A percentile compares a stretch with the other conserved stretches of the same genome.
Evolutionary conservation across 2,329 filamentous ascomycete genomes (phyloP).

Genomic region (Curvularia hawaiiensis): DNA sequence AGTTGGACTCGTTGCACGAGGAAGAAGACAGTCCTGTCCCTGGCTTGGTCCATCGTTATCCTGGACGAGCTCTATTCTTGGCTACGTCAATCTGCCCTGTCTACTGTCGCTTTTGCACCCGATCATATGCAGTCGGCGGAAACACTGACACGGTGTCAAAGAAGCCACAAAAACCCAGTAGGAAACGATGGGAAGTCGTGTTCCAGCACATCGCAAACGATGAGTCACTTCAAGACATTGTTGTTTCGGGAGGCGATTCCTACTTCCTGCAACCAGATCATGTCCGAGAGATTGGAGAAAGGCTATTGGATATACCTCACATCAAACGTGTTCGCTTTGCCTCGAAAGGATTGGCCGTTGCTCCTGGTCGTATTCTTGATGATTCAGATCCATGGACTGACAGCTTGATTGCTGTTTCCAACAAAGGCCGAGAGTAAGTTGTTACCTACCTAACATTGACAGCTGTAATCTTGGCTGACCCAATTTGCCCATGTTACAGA

Average conservation of each 20-base stretch:
- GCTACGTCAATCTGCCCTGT: slow-evolving; percentile 66
- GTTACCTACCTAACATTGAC: too few relatives aligned
- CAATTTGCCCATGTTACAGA: not conserved
- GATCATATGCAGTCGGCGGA: slow-evolving; percentile 63
- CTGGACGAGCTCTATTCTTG: slow-evolving; percentile 66
- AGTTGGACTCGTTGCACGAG: slow-evolving; percentile 65
- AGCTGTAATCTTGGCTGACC: not conserved
- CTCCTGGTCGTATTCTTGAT: slow-evolving; percentile 62
- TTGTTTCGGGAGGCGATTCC: slow-evolving; percentile 67
- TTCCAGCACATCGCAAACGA: slow-evolving; percentile 61
- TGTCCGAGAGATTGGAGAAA: slow-evolving; percentile 59
- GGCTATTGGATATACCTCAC: slow-evolving; percentile 61
- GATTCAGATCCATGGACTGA: slow-evolving; percentile 59
- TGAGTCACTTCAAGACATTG: slow-evolving; percentile 61
- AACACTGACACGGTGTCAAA: slow-evolving; percentile 58
- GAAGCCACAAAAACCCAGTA: slow-evolving; percentile 38
- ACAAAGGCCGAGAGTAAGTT: slow-evolving; percentile 52
- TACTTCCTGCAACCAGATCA: slow-evolving; percentile 62
- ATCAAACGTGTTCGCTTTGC: slow-evolving; percentile 66
- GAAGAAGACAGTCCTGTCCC: slow-evolving; percentile 60
- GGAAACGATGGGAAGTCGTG: slow-evolving; percentile 62
- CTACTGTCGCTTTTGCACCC: slow-evolving; percentile 67
- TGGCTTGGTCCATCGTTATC: slow-evolving; percentile 67
- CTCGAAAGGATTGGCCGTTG: slow-evolving; percentile 65
- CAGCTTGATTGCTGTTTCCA: slow-evolving; percentile 58